Percentiles rank a stretch among this genome's conserved stretches.
Conservation (phyloP, 2,329 filamentous ascomycete genomes). For the Tolypocladium ovalisporum region DNA sequence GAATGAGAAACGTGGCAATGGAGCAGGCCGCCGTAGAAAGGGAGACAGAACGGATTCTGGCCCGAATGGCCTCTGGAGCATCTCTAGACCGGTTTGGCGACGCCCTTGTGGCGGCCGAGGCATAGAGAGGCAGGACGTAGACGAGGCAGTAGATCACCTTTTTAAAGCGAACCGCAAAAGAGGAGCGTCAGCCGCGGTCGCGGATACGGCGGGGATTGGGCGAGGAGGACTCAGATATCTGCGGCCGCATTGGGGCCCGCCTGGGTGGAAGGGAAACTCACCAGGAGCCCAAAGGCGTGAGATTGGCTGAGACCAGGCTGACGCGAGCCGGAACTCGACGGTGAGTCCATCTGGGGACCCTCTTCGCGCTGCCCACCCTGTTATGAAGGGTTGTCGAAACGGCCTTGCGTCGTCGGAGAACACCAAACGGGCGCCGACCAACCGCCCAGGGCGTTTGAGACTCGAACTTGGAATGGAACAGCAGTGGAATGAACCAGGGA, state of each 20-base stretch:
- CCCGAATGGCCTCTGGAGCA: conserved; percentile 79
- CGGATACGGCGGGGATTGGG: not conserved
- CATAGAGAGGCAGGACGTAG: conserved; percentile 88
- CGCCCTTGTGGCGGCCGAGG: conserved; percentile 68
- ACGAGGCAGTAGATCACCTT: conserved; percentile 69
- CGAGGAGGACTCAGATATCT: not conserved
- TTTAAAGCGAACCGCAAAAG: not conserved
- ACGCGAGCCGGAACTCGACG: not conserved
- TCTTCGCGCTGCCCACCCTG: not conserved
- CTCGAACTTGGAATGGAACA: not conserved
- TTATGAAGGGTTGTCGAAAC: not conserved
- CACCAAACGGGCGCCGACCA: not conserved
- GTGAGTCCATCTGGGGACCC: not conserved
- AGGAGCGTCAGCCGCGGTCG: conserved; percentile 1
- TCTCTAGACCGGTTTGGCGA: conserved; percentile 72
- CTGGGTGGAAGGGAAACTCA: conserved; percentile 7
- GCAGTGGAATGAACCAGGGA: not conserved
- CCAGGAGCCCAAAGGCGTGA: conserved; percentile 17
- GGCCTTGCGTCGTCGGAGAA: not conserved
- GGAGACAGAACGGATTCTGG: conserved; percentile 71
- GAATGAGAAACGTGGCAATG: conserved; percentile 53
- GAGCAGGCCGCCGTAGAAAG: conserved; percentile 63
- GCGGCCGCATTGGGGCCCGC: not conserved
- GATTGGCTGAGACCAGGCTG: conserved; percentile 6
- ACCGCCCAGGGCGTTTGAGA: not conserved